phyloP scores from a whole-genome alignment of 192 early-diverging fungal species.

The Coemansia reversa region DNA sequence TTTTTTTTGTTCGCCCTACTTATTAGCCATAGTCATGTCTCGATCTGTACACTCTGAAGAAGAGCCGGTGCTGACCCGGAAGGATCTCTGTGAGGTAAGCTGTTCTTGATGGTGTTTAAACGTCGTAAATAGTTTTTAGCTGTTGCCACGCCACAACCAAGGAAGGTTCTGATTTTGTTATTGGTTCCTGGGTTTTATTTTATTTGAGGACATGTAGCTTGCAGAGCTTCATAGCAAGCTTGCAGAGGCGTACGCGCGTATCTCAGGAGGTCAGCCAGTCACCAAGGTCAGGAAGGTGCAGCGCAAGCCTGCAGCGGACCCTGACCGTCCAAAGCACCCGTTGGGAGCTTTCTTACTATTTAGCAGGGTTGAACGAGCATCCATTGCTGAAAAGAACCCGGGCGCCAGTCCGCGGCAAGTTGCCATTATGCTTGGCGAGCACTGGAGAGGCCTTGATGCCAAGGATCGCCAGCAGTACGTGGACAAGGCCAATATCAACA shows the following conservation, averaged over 20 bases:
- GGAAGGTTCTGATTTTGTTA: neutral
- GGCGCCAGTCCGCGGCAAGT: conserved; percentile 20
- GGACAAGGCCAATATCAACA: conserved; percentile 11
- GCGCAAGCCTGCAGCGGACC: conserved; percentile 14
- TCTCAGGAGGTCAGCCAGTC: neutral
- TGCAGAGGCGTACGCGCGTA: conserved; percentile 19
- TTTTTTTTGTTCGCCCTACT: too few relatives aligned
- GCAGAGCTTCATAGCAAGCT: conserved; percentile 21
- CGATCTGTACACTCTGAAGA: too few relatives aligned
- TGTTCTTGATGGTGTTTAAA: too few relatives aligned
- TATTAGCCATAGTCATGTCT: too few relatives aligned
- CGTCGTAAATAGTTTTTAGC: too few relatives aligned
- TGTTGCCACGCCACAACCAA: neutral
- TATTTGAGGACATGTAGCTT: conserved; percentile 14
- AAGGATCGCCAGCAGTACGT: conserved; percentile 22
- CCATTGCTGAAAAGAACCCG: conserved; percentile 11
- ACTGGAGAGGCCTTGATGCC: conserved; percentile 16
- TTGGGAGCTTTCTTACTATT: conserved; percentile 36
- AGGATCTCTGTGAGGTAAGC: too few relatives aligned
- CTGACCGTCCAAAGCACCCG: conserved; percentile 39
- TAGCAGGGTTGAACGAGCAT: conserved; percentile 18
- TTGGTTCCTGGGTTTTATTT: too few relatives aligned
- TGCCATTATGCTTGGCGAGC: conserved; percentile 25
- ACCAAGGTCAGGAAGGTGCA: neutral
- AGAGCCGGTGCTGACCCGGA: too few relatives aligned